phyloP scores from a whole-genome alignment of 495 filamentous ascomycete species.

The Penicillium paxilli region DNA sequence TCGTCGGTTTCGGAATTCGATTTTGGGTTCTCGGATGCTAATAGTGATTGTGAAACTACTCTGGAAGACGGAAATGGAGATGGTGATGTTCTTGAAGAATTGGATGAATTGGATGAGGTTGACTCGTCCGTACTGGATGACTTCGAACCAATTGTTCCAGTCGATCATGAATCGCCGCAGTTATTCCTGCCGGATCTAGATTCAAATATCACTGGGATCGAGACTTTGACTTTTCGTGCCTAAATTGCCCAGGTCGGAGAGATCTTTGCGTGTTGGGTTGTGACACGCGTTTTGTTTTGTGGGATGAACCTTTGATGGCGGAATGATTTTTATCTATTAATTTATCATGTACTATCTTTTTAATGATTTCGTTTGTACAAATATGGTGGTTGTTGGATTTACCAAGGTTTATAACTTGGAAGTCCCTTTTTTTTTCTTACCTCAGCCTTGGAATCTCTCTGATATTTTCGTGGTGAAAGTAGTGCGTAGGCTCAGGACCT shows the following conservation, averaged over 20 bases:
- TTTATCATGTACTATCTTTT: too few relatives aligned
- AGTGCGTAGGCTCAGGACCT: too few relatives aligned
- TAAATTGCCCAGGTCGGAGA: neutral
- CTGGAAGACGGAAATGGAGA: neutral
- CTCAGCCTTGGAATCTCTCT: too few relatives aligned
- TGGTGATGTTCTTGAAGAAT: constrained; percentile 1
- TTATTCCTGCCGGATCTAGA: constrained; percentile 20
- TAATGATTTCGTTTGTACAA: neutral
- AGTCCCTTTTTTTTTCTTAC: too few relatives aligned
- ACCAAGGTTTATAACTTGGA: too few relatives aligned
- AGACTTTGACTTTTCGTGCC: constrained; percentile 15
- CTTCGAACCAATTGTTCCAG: constrained; percentile 1
- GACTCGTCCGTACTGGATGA: constrained; percentile 1
- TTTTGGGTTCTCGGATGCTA: constrained; percentile 22
- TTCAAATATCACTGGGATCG: constrained; percentile 21
- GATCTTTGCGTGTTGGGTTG: neutral
- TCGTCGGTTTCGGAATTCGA: constrained; percentile 26
- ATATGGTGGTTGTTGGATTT: too few relatives aligned
- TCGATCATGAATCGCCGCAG: constrained; percentile 20
- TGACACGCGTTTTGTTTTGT: neutral
- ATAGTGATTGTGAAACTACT: constrained; percentile 20
- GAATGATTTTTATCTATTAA: constrained; percentile 4
- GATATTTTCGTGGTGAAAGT: too few relatives aligned
- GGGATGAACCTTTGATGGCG: constrained; percentile 8
- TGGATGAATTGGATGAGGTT: constrained; percentile 2